These are phyloP conservation scores for Nannizziopsis barbatae DNA, from an alignment of 2,329 filamentous ascomycete species.

Conservation along the genomic window DNA sequence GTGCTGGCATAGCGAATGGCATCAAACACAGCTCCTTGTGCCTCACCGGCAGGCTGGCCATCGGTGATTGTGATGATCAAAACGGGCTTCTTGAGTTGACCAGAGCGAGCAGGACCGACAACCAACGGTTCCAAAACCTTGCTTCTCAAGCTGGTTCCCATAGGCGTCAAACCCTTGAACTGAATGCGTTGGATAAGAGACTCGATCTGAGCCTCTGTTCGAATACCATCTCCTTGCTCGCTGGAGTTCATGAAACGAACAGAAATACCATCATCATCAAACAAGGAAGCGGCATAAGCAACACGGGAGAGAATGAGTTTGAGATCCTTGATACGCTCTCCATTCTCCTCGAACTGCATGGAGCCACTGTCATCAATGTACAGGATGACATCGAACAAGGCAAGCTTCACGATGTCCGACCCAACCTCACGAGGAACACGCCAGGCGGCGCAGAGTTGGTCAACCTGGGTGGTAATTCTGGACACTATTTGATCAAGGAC, in stretches of 20 bases:
- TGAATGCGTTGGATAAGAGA: slow-evolving; percentile 47
- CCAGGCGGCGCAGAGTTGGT: slow-evolving; percentile 47
- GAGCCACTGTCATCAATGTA: slow-evolving; percentile 60
- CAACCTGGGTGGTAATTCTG: slow-evolving; percentile 41
- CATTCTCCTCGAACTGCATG: slow-evolving; percentile 57
- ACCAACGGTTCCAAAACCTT: slow-evolving; percentile 55
- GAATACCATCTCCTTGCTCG: slow-evolving; percentile 44
- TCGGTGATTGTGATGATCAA: slow-evolving; percentile 56
- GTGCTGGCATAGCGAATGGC: slow-evolving; percentile 46
- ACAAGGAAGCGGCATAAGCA: slow-evolving; percentile 54
- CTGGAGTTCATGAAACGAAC: slow-evolving; percentile 60
- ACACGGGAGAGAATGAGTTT: slow-evolving; percentile 53
- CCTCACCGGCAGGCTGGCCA: slow-evolving; percentile 54
- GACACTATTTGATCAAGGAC: slow-evolving; percentile 42
- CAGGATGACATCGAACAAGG: slow-evolving; percentile 51
- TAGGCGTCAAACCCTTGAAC: slow-evolving; percentile 56
- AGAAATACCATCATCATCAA: slow-evolving; percentile 57
- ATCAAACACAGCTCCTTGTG: slow-evolving; percentile 45
- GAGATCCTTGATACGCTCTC: slow-evolving; percentile 55
- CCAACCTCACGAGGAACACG: slow-evolving; percentile 49
- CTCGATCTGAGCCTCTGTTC: slow-evolving; percentile 47
- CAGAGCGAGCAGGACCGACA: slow-evolving; percentile 41
- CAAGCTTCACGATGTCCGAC: slow-evolving; percentile 52
- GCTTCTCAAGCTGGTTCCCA: slow-evolving; percentile 51
- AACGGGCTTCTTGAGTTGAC: slow-evolving; percentile 51